phyloP scores from a whole-genome alignment of 1,284 basidiomycete genomes.

The Ganoderma leucocontextum region DNA sequence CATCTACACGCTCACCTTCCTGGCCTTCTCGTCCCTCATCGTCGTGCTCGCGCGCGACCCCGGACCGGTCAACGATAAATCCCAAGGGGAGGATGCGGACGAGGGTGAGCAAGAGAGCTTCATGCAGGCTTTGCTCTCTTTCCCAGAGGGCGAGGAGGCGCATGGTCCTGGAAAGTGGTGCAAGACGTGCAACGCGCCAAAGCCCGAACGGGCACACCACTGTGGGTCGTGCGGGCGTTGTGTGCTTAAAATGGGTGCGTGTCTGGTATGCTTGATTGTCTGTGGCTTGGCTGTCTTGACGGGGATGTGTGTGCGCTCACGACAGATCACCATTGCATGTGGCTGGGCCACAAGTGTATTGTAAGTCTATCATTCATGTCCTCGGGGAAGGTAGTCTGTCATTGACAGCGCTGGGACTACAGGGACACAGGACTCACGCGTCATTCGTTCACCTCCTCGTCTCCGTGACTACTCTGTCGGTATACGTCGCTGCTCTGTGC shows the following conservation, averaged over 20 bases:
- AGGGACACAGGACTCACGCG: slow-evolving; percentile 89
- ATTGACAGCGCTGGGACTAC: slow-evolving; percentile 8
- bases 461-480: slow-evolving; percentile 69
- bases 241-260: slow-evolving; percentile 85
- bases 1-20: slow-evolving; percentile 70
- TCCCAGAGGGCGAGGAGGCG: slow-evolving; percentile 55
- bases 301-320: slow-evolving; percentile 17
- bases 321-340: slow-evolving; percentile 90
- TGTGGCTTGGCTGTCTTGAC: slow-evolving; percentile 22
- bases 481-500: slow-evolving; percentile 68
- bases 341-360: slow-evolving; percentile 84
- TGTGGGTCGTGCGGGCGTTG: slow-evolving; percentile 70
- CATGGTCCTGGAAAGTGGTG: slow-evolving; percentile 73
- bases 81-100: slow-evolving; percentile 40
- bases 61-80: slow-evolving; percentile 58
- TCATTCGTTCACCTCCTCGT: slow-evolving; percentile 86
- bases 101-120: slow-evolving; percentile 60
- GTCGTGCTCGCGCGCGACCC: slow-evolving; percentile 77
- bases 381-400: not conserved
- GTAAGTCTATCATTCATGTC: slow-evolving; percentile 50
- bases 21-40: slow-evolving; percentile 75
- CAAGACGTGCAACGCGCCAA: slow-evolving; percentile 77
- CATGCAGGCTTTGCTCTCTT: slow-evolving; percentile 64
- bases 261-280: not conserved
- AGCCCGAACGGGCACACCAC: slow-evolving; percentile 87